Evolutionary conservation across 257 asterid species (phyloP).

Genomic region (Nicotiana sylvestris): DNA sequence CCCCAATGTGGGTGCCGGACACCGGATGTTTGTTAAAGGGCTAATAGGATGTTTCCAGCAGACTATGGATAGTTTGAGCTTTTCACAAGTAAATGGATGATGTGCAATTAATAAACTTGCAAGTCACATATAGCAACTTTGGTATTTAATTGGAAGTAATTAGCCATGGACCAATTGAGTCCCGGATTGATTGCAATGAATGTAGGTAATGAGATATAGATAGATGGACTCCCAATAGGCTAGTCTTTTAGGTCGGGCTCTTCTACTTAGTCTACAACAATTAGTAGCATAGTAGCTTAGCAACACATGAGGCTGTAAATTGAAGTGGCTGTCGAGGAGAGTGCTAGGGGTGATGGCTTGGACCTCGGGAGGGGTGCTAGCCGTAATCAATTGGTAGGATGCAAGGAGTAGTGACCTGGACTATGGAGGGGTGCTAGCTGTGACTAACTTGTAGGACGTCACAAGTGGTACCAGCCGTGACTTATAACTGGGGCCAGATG

Average conservation of each 20-base stretch:
- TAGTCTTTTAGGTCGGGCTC: not conserved
- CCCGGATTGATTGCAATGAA: not conserved
- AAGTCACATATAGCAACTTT: not conserved
- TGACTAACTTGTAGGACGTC: not conserved
- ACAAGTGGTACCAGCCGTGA: not conserved
- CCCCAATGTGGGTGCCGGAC: too few species aligned
- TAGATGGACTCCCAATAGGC: not conserved
- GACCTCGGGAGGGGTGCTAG: not conserved
- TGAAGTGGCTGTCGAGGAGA: not conserved
- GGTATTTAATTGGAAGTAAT: not conserved
- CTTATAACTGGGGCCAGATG: not conserved
- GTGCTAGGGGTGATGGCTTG: not conserved
- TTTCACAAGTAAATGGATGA: not conserved
- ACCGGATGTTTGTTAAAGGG: not conserved
- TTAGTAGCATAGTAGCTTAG: not conserved
- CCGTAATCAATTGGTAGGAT: not conserved
- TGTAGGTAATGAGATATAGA: not conserved
- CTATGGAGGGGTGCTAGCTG: not conserved
- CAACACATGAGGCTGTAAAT: not conserved
- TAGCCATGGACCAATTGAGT: not conserved
- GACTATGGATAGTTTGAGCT: not conserved
- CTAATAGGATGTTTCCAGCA: not conserved
- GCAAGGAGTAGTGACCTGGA: not conserved
- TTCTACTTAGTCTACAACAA: not conserved
- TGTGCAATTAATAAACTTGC: not conserved